Base-by-base conservation (phyloP, 805 yeast species). In the Lipomyces starkeyi region DNA sequence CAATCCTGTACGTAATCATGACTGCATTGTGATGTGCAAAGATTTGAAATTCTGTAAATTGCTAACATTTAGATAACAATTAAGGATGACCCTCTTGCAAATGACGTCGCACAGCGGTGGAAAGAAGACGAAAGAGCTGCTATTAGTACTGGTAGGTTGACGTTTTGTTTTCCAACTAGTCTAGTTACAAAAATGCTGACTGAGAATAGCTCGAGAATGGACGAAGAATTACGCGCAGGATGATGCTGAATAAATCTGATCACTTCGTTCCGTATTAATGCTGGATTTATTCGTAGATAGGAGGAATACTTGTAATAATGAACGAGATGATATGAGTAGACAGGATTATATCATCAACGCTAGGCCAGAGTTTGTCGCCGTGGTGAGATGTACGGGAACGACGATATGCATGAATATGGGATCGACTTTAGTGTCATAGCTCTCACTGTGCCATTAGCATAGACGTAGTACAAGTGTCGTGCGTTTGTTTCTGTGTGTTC, bases 51-150 rank as follows among this genome's bases (percentile, higher is more conserved):
- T 34, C 13, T n/a, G 37, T 64, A 20, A 60, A 43, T 14, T 13
- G 17, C 32, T 47, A 40, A 27, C 43, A n/a, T 27, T 40, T 8
- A 2, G n/a, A 13, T 20, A 17, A 49, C 56, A 25, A 7, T 27
- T 8, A 22, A 68, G 70, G 97, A 95, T 77, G 99, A 95, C 79
- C 99, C 99, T 1, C 83, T 95, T 73, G 98, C 98, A 22, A 95
- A 95, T 76, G 98, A 95, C 73, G 99, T 95, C 54, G 99, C 99
- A 1, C 93, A 92, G 73, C 94, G 91, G 70, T 95, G 99, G 98
- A 90, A 94, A 76, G 89, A 87, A 71, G 87, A 95, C 75, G 97
- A 93, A 79, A 81, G 83, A 54, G 83, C 83, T 69, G 99, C 98
- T 27, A 88, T 93, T 63, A 85, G 81, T 14, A 93, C 90, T 27